phyloP scores from a whole-genome alignment of 345 rosid genomes.

The Boechera retrofracta region DNA sequence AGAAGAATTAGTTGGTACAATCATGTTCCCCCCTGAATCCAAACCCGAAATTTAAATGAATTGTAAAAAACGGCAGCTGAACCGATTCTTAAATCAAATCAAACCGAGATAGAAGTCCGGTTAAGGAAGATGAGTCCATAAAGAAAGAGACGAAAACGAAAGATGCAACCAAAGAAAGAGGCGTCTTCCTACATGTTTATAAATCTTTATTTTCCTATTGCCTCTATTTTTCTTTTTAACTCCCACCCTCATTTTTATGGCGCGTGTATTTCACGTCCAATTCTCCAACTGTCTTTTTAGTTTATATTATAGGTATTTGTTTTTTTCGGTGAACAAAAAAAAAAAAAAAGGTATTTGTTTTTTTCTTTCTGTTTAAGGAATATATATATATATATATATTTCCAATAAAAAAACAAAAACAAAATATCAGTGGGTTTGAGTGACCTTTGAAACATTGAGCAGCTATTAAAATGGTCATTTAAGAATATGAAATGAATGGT shows the following conservation, averaged over 20 bases:
- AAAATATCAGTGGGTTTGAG: neutral
- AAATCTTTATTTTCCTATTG: conserved; percentile 34
- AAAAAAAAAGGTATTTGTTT: too few relatives aligned
- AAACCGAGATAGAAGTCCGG: conserved; percentile 20
- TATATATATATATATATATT: neutral
- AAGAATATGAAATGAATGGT: neutral
- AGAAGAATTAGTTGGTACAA: neutral
- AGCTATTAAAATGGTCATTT: neutral
- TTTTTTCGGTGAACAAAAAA: too few relatives aligned
- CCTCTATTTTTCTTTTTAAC: neutral
- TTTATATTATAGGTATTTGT: neutral
- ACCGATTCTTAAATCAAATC: conserved; percentile 3
- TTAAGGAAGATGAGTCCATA: conserved; percentile 12
- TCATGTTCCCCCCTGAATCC: neutral
- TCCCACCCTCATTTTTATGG: neutral
- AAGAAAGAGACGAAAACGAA: conserved; percentile 26
- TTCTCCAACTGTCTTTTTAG: neutral
- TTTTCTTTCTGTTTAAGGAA: neutral
- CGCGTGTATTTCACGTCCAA: conserved; percentile 19
- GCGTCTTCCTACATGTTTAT: conserved; percentile 23
- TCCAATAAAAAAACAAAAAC: neutral
- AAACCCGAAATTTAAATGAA: neutral
- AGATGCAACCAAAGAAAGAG: conserved; percentile 25
- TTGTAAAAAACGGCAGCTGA: neutral
- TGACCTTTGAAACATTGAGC: conserved; percentile 16